Evolutionary conservation across 2,329 filamentous ascomycete species (phyloP).

Genomic region (Trichoderma polysporum): DNA sequence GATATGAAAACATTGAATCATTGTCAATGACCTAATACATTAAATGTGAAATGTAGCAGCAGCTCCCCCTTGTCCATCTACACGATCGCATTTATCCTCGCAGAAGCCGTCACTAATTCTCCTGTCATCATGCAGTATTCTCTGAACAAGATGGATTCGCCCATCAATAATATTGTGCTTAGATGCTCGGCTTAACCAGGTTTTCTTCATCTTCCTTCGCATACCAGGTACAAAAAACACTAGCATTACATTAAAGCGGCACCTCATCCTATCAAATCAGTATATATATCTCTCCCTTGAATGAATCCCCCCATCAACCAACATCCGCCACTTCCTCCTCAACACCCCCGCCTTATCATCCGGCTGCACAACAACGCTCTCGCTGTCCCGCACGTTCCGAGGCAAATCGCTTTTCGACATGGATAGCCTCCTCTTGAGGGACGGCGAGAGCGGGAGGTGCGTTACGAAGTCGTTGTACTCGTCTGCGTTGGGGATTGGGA

Average conservation of each 20-base stretch:
- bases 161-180: not conserved
- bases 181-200: not conserved
- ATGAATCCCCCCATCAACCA: not conserved
- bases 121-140: not conserved
- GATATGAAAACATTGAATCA: not conserved
- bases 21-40: not conserved
- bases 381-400: no score
- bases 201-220: not conserved
- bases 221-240: not conserved
- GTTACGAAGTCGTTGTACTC: constrained; percentile 1
- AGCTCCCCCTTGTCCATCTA: not conserved
- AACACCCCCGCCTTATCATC: not conserved
- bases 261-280: not conserved
- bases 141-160: not conserved
- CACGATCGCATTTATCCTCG: not conserved
- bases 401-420: not conserved
- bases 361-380: not conserved
- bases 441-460: not conserved
- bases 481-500: not conserved
- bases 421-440: not conserved
- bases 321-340: not conserved
- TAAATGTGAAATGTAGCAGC: not conserved
- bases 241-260: not conserved
- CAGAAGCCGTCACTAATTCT: not conserved
- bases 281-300: not conserved